Conservation (phyloP, 1,139 yeast genomes). For the Sugiyamaella japonica region DNA sequence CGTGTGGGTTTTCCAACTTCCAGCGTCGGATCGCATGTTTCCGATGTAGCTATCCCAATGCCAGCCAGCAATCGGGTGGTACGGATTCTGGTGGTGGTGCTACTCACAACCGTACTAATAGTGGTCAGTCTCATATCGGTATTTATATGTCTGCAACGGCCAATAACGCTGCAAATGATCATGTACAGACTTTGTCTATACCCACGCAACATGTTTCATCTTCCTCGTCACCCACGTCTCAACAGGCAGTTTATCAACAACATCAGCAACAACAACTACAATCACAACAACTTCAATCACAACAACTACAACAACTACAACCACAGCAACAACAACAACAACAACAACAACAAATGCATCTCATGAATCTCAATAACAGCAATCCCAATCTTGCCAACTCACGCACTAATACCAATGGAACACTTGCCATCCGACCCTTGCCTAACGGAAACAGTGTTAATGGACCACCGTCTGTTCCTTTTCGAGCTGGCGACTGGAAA, state of each 20-base stretch:
- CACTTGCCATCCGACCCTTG: background rate
- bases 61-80: slow-evolving; percentile 42
- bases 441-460: slow-evolving; percentile 1
- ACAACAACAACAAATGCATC: slow-evolving; percentile 12
- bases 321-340: slow-evolving; percentile 10
- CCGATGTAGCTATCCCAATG: slow-evolving; percentile 84
- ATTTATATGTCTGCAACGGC: background rate
- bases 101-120: slow-evolving; percentile 7
- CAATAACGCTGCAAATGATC: background rate
- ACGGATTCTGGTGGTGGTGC: background rate
- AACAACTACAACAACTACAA: slow-evolving; percentile 13
- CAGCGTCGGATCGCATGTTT: slow-evolving; percentile 94
- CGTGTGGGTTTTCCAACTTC: slow-evolving; percentile 93
- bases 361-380: background rate
- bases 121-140: slow-evolving; percentile 4
- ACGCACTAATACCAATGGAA: background rate
- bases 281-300: slow-evolving; percentile 12
- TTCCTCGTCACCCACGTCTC: slow-evolving; percentile 15
- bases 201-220: slow-evolving; percentile 1
- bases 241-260: slow-evolving; percentile 4
- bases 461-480: slow-evolving; percentile 60
- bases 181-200: background rate
- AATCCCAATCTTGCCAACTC: background rate
- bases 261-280: slow-evolving; percentile 14
- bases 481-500: slow-evolving; percentile 97